Conservation (phyloP, 805 yeast species). For the Cyberlindnera bimundalis region DNA sequence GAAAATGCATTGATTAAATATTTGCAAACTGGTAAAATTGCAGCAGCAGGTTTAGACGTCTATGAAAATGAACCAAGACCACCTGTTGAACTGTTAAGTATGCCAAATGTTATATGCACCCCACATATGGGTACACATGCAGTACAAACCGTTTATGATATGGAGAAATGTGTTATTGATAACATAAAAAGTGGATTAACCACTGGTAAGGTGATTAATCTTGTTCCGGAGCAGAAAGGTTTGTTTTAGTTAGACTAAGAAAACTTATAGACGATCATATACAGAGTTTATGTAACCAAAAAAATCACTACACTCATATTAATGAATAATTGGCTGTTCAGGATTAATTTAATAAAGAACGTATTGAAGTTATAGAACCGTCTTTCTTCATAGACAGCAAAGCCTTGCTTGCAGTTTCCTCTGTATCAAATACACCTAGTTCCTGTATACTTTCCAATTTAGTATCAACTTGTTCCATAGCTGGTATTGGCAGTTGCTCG, state of each 20-base stretch:
- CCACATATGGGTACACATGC: constrained; percentile 38
- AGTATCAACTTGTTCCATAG: neutral
- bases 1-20: constrained; percentile 44
- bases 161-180: no score
- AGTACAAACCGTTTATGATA: no score
- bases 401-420: constrained; percentile 19
- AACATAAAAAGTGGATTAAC: constrained; percentile 38
- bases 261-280: no score
- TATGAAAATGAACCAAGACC: constrained; percentile 48
- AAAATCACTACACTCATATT: no score
- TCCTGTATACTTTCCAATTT: constrained; percentile 12
- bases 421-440: constrained; percentile 3
- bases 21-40: constrained; percentile 39
- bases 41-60: constrained; percentile 57
- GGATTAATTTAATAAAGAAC: constrained; percentile 26
- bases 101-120: constrained; percentile 44
- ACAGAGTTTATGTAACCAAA: no score
- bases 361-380: constrained; percentile 20
- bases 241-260: no score
- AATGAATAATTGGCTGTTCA: no score
- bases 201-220: constrained; percentile 46
- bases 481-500: constrained; percentile 7
- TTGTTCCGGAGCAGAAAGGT: constrained; percentile 50
- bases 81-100: constrained; percentile 20
- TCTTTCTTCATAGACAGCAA: constrained; percentile 24